Evolutionary conservation across 2,329 filamentous ascomycete species (phyloP).

Genomic region (Botrytis porri): DNA sequence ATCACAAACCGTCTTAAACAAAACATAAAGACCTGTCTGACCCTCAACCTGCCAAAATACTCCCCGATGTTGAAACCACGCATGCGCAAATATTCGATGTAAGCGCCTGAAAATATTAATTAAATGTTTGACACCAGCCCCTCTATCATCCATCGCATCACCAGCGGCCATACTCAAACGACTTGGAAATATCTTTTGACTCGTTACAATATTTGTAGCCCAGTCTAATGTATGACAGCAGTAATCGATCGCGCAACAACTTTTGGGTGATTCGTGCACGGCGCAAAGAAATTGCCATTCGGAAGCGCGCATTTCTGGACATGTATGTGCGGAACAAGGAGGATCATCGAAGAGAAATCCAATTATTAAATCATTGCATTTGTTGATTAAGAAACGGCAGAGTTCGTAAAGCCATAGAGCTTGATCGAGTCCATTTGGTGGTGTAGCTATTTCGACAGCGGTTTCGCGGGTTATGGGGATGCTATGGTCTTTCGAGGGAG

Average conservation of each 20-base stretch:
- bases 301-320: conserved; percentile 95
- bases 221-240: conserved; percentile 98
- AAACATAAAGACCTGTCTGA: conserved; percentile 86
- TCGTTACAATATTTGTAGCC: conserved; percentile 92
- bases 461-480: conserved; percentile 72
- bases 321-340: conserved; percentile 83
- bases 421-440: conserved; percentile 77
- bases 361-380: conserved; percentile 89
- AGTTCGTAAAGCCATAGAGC: conserved; percentile 97
- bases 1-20: conserved; percentile 97
- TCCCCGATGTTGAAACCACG: conserved; percentile 95
- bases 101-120: conserved; percentile 93
- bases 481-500: conserved; percentile 54
- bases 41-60: conserved; percentile 94
- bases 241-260: conserved; percentile 97
- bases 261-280: conserved; percentile 93
- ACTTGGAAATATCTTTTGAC: conserved; percentile 92
- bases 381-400: conserved; percentile 90
- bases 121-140: conserved; percentile 72
- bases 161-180: conserved; percentile 47
- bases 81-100: conserved; percentile 96
- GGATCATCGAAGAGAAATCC: conserved; percentile 89
- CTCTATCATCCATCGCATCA: conserved; percentile 54
- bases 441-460: conserved; percentile 71
- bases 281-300: conserved; percentile 99